Evolutionary conservation across 495 filamentous ascomycete genomes (phyloP).

Genomic region (Aspergillus bertholletiae): DNA sequence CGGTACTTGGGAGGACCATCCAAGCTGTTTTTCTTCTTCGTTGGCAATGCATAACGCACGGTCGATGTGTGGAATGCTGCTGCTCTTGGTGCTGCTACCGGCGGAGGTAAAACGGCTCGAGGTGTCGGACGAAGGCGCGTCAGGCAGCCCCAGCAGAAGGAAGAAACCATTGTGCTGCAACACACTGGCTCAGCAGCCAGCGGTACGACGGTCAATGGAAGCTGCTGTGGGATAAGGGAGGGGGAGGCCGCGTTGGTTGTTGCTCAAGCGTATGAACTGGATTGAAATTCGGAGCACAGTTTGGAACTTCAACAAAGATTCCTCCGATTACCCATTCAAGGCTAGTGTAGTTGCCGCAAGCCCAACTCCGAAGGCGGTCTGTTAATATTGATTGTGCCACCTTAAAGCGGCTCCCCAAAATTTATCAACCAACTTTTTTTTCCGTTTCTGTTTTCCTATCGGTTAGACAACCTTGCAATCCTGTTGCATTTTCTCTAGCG

Average conservation of each 20-base stretch:
- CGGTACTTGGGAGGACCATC: slow-evolving; percentile 30
- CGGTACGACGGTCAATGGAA: slow-evolving; percentile 33
- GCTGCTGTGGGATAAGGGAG: slow-evolving; percentile 18
- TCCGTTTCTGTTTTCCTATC: slow-evolving; percentile 9
- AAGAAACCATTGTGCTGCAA: slow-evolving; percentile 56
- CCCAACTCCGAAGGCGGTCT: slow-evolving; percentile 12
- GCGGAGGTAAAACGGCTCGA: slow-evolving; percentile 36
- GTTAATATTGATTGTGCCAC: neutral
- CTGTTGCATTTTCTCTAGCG: neutral
- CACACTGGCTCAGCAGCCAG: slow-evolving; percentile 35
- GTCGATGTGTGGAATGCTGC: slow-evolving; percentile 46
- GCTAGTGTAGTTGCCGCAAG: slow-evolving; percentile 20
- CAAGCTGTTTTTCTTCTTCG: slow-evolving; percentile 34
- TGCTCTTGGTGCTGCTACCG: slow-evolving; percentile 32
- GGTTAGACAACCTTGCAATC: neutral
- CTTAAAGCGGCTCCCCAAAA: slow-evolving; percentile 18
- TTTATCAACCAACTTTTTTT: slow-evolving; percentile 27
- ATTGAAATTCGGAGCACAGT: slow-evolving; percentile 27
- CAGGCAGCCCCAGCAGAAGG: slow-evolving; percentile 67
- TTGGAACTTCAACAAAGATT: slow-evolving; percentile 26
- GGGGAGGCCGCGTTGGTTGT: slow-evolving; percentile 19
- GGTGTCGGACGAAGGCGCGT: slow-evolving; percentile 46
- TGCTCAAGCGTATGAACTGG: slow-evolving; percentile 16
- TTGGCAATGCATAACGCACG: slow-evolving; percentile 33
- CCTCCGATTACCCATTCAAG: slow-evolving; percentile 14